Evolutionary conservation across 176 grass and related monocot species (phyloP), one percentile per base, ranked within the genome.

Genomic region (Chloris gayana): DNA sequence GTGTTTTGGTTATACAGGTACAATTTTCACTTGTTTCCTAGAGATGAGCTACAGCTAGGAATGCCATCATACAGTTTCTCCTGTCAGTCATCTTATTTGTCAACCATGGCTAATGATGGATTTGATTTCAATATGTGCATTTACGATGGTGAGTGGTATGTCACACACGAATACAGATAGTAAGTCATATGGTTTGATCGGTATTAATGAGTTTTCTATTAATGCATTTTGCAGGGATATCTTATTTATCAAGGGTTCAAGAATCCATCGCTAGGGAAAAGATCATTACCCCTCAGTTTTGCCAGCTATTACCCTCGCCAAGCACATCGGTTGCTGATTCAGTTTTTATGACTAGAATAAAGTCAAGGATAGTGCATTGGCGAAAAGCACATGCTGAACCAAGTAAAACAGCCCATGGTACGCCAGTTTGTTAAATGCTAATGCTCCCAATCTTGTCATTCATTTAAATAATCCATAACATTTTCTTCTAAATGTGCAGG

Each of bases 51-150:
- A 64, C 87, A 83, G 42, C 33, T 88, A 51, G 87, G 89, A 79
- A 90, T 92, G 85, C 95, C 95, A 78, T 91, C 95, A 44, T 95
- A 94, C 76, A 95, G 81, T 79, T 98, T 98, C 82, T 91, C 95
- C 15, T 98, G 95, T 87, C 92, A 98, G 45, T 77, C 90, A 72
- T 98, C 90, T 64, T 89, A 88, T 88, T 87, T 98, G 42, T 77
- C 84, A 83, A 89, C 81, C 76, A 84, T 98, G 86, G 95, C 92
- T 80, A 88, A 45, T 77, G 86, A 93, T 89, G 92, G 92, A 63
- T 98, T 98, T 89, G 92, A 98, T 95, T 98, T 98, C 81, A 98
- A 98, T 89, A 82, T 66, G 67, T 95, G 92, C 72, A 93, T 98
- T 80, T 95, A 98, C 61, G 86, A 98, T 89, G 95, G 95, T 95